Base-by-base conservation (phyloP, 2,329 filamentous ascomycete species). In the Chrysoporthe cubensis region DNA sequence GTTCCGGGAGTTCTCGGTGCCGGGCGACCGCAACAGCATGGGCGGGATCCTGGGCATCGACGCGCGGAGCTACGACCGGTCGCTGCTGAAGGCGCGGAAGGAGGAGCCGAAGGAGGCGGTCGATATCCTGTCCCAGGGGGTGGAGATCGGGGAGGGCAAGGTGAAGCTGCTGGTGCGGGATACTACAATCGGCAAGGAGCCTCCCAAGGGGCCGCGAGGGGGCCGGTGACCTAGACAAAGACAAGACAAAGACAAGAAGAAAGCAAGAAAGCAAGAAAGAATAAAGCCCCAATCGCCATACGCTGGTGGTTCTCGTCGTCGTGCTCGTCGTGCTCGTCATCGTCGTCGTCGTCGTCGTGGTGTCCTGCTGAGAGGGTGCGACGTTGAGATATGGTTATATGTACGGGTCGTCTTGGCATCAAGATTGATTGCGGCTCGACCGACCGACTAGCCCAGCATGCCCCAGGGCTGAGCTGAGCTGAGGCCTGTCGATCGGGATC, bases 1-100 rank as follows among this genome's bases (percentile, higher is more conserved):
- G 0, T 99, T 95, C 80, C 91, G 95, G 65, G 96, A 99, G 80
- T 99, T 99, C 79, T 96, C 92, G 48, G 94, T 97, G 11, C 94
- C 94, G 2, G 95, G 95, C n/a, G 96, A 98, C 78, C 88, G 93
- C 66, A 90, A 90, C 77, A 90, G 85, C 76, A 89, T 90, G 81
- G 94, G 94, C 68, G 95, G 96, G 56, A 91, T 91, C 68, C 77
- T 91, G 68, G 89, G 89, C 8, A 87, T 91, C 69, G 88, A 91
- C 75, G 87, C 88, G 46, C 82, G 87, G 71, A 90, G 88, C 76
- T 91, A 86, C 82, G 89, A 91, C 77, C 89, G 86, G 79, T 84
- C 84, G 21, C 78, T 90, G 65, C 75, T 80, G 7, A 81, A 84
- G 68, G 84, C 88, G 18, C 79, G 77, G 21, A 75, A 78, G 42